These are phyloP conservation scores for Suillus decipiens DNA, from an alignment of 768 basidiomycete genomes.

Conservation along the genomic window DNA sequence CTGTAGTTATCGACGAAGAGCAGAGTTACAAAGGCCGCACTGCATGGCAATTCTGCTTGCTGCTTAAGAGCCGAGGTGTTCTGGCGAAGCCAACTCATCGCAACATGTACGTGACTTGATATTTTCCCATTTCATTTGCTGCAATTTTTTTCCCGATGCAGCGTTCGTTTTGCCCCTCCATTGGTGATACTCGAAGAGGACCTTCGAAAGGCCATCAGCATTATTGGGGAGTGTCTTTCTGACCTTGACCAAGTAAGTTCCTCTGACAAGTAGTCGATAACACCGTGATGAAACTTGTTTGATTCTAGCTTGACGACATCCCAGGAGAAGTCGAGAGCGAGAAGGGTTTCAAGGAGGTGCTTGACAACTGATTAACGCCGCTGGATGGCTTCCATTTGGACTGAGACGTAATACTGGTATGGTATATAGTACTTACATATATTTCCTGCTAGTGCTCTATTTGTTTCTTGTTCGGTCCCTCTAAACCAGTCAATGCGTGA, in stretches of 20 bases:
- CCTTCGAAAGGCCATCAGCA: slow-evolving; percentile 67
- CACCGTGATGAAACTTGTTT: background rate
- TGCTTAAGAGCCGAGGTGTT: slow-evolving; percentile 89
- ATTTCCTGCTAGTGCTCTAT: background rate
- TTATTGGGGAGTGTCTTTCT: slow-evolving; percentile 73
- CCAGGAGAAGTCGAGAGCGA: slow-evolving; percentile 66
- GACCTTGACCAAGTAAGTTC: slow-evolving; percentile 77
- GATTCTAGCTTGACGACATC: slow-evolving; percentile 51
- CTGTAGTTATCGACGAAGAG: slow-evolving; percentile 88
- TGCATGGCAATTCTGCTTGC: slow-evolving; percentile 94
- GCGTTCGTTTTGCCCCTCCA: slow-evolving; percentile 95
- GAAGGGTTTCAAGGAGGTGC: slow-evolving; percentile 50
- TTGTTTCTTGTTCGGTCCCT: background rate
- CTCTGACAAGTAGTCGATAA: background rate
- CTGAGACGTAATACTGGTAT: background rate
- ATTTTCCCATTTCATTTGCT: background rate
- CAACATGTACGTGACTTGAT: slow-evolving; percentile 69
- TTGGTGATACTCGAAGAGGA: slow-evolving; percentile 92
- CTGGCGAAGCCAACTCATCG: slow-evolving; percentile 96
- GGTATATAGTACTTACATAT: background rate
- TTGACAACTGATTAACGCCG: slow-evolving; percentile 22
- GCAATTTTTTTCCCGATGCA: slow-evolving; percentile 31
- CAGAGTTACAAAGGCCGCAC: slow-evolving; percentile 75
- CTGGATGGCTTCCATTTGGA: background rate
- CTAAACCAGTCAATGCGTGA: background rate